Conservation (phyloP, 2,329 filamentous ascomycete species). For the Ceratocystiopsis brevicomis region DNA sequence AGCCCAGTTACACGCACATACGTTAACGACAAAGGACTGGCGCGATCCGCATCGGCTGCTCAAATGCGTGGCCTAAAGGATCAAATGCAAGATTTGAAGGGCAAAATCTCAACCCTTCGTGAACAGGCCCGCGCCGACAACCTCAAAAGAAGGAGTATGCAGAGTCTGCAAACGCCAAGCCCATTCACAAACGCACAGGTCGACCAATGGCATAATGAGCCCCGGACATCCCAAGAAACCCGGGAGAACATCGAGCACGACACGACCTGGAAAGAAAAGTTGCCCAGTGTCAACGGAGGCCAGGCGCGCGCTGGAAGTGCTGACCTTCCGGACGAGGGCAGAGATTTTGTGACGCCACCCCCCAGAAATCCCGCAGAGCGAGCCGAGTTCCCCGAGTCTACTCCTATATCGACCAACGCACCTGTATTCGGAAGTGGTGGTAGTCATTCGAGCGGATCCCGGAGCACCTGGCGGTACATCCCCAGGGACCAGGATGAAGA, state of each 20-base stretch:
- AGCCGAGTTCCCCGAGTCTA: neutral
- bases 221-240: slow-evolving; percentile 11
- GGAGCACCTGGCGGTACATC: neutral
- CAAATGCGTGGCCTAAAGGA: slow-evolving; percentile 58
- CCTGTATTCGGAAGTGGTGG: slow-evolving; percentile 2
- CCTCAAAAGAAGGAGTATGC: slow-evolving; percentile 56
- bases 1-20: slow-evolving; percentile 26
- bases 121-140: slow-evolving; percentile 65
- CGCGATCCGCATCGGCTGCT: slow-evolving; percentile 51
- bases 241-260: slow-evolving; percentile 6
- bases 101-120: slow-evolving; percentile 63
- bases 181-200: slow-evolving; percentile 54
- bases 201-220: slow-evolving; percentile 31
- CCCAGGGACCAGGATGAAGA: neutral
- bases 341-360: slow-evolving; percentile 1
- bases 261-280: slow-evolving; percentile 16
- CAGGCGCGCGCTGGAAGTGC: neutral
- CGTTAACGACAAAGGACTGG: slow-evolving; percentile 26
- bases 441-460: slow-evolving; percentile 1
- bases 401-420: neutral
- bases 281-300: slow-evolving; percentile 13
- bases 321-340: neutral
- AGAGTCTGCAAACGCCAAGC: slow-evolving; percentile 55
- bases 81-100: slow-evolving; percentile 71
- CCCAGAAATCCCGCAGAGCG: neutral